These are phyloP conservation scores for Sorghum bicolor DNA, from an alignment of 176 grass and related monocot species.

Conservation along the genomic window DNA sequence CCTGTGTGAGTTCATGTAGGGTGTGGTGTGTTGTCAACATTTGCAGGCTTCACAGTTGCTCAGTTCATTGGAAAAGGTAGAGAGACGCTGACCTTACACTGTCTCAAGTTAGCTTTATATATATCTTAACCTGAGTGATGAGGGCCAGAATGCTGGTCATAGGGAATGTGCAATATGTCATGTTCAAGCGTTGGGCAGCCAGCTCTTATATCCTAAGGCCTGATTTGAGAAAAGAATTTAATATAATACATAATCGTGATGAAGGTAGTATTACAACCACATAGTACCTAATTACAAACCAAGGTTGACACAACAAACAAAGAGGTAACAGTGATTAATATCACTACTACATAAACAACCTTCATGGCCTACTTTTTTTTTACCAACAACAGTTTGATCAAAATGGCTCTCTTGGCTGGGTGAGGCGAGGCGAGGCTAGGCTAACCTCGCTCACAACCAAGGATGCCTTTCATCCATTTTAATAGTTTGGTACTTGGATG, in stretches of 20 bases:
- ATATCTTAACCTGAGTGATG: neutral
- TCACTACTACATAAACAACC: too few relatives aligned
- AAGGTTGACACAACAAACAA: too few relatives aligned
- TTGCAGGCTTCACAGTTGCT: slow-evolving; percentile 10
- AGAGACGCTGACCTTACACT: slow-evolving; percentile 22
- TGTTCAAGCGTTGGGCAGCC: neutral
- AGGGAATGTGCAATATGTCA: neutral
- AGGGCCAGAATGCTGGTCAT: neutral
- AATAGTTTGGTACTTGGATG: too few relatives aligned
- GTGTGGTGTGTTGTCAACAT: slow-evolving; percentile 33
- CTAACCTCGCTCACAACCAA: too few relatives aligned
- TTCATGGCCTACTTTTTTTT: too few relatives aligned
- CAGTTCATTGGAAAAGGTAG: neutral
- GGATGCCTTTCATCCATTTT: too few relatives aligned
- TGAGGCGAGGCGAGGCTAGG: too few relatives aligned
- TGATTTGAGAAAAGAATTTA: neutral
- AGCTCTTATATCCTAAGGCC: neutral
- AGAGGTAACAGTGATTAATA: too few relatives aligned
- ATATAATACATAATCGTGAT: neutral
- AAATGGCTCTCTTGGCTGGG: too few relatives aligned
- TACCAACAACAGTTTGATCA: too few relatives aligned
- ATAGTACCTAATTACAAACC: too few relatives aligned
- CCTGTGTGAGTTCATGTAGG: slow-evolving; percentile 24
- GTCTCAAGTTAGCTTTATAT: slow-evolving; percentile 3
- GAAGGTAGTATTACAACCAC: too few relatives aligned